Evolutionary conservation across 331 rosid species (phyloP).

Genomic region (Spiraea crenata): DNA sequence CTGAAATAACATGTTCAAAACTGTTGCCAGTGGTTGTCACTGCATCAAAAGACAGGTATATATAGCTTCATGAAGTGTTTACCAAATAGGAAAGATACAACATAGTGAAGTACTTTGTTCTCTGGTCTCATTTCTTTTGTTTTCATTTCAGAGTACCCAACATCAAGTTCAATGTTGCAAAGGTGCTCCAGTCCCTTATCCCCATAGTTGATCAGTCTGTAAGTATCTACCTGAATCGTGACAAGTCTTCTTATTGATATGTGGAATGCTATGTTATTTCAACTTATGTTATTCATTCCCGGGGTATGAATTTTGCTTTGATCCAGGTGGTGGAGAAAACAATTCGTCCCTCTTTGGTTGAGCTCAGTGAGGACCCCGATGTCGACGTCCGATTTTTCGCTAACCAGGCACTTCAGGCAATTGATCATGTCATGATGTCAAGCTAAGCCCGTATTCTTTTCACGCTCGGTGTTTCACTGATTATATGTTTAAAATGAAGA

Average conservation of each 20-base stretch:
- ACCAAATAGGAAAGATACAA: slow-evolving; percentile 6
- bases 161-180: slow-evolving; percentile 90
- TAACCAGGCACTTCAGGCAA: slow-evolving; percentile 86
- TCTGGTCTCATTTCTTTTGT: slow-evolving; percentile 20
- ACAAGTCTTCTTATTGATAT: background rate
- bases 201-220: slow-evolving; percentile 93
- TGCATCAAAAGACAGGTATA: slow-evolving; percentile 83
- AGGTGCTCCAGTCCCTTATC: slow-evolving; percentile 85
- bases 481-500: slow-evolving; percentile 28
- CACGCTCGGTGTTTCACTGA: slow-evolving; percentile 17
- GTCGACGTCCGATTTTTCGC: slow-evolving; percentile 91
- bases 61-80: slow-evolving; percentile 4
- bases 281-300: background rate
- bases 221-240: slow-evolving; percentile 30
- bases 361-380: slow-evolving; percentile 95
- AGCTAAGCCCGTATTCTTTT: slow-evolving; percentile 44
- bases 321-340: slow-evolving; percentile 86
- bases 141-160: slow-evolving; percentile 70
- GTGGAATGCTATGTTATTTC: background rate
- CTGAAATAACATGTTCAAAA: slow-evolving; percentile 81
- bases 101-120: slow-evolving; percentile 25
- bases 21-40: slow-evolving; percentile 68
- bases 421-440: slow-evolving; percentile 85
- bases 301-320: slow-evolving; percentile 7
- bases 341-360: slow-evolving; percentile 84